Percentiles rank a stretch among this genome's conserved stretches.
Evolutionary conservation across 2,329 filamentous ascomycete species (phyloP).

Genomic region (Chaetoscypha palmicola): DNA sequence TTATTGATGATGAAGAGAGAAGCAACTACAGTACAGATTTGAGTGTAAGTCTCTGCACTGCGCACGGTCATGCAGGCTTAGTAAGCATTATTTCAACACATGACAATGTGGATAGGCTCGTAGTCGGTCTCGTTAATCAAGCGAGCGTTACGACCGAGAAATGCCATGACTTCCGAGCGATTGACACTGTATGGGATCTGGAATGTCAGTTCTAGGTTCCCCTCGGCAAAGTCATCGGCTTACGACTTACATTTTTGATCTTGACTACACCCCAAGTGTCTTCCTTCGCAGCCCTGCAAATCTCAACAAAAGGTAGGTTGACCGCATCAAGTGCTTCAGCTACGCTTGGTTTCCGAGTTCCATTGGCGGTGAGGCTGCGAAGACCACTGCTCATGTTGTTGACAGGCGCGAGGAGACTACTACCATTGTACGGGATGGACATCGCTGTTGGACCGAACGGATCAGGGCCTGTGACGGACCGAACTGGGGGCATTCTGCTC

Average conservation of each 20-base stretch:
- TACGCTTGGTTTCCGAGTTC: conserved; percentile 19
- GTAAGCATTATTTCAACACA: no score
- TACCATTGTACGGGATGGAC: conserved; percentile 7
- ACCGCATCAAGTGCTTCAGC: conserved; percentile 24
- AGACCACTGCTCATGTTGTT: conserved; percentile 13
- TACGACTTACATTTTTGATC: conserved; percentile 33
- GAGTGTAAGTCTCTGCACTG: no score
- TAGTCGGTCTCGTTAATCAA: conserved; percentile 45
- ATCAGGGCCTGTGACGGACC: conserved; percentile 2
- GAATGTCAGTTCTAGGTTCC: no score
- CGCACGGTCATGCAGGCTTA: no score
- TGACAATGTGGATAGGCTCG: no score
- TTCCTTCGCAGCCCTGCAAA: conserved; percentile 24
- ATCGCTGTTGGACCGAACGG: conserved; percentile 11
- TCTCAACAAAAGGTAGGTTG: conserved; percentile 33
- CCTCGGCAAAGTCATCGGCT: no score
- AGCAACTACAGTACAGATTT: no score
- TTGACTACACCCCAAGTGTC: conserved; percentile 31
- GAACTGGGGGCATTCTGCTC: not conserved
- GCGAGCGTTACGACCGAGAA: conserved; percentile 50
- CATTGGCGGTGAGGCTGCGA: conserved; percentile 18
- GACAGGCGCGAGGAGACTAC: not conserved
- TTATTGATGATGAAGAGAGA: no score
- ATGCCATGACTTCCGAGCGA: conserved; percentile 49
- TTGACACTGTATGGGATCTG: conserved; percentile 51